phyloP scores from a whole-genome alignment of 2,329 filamentous ascomycete genomes.

The Ophiostoma sp. region DNA sequence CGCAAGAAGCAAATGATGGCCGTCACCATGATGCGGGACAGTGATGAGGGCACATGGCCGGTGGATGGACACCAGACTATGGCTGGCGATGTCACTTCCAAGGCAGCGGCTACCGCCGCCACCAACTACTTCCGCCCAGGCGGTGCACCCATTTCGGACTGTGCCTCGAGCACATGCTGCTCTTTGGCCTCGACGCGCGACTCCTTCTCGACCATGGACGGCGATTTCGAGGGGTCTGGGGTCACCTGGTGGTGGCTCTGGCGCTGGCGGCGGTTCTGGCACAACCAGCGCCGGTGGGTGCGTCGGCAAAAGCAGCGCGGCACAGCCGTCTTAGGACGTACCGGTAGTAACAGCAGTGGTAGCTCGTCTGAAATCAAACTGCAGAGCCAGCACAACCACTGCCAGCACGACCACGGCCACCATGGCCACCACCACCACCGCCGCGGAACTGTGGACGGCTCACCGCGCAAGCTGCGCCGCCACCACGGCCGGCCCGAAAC shows the following conservation, averaged over 20 bases:
- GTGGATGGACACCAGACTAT: neutral
- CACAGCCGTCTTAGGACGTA: neutral
- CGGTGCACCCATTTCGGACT: constrained; percentile 18
- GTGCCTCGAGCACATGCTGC: constrained; percentile 27
- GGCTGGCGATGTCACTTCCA: neutral
- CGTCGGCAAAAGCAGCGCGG: constrained; percentile 16
- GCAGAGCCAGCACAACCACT: constrained; percentile 17
- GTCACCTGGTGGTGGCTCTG: constrained; percentile 28
- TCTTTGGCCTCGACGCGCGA: constrained; percentile 20
- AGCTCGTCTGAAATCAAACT: neutral
- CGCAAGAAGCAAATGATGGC: constrained; percentile 25
- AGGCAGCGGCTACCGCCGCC: neutral
- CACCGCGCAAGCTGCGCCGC: constrained; percentile 25
- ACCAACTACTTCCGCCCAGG: constrained; percentile 9
- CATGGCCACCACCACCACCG: constrained; percentile 25
- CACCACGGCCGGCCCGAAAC: constrained; percentile 21
- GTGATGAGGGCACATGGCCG: neutral
- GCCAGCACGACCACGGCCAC: constrained; percentile 24
- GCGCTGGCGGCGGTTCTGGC: constrained; percentile 26
- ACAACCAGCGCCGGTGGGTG: constrained; percentile 20
- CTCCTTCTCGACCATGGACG: constrained; percentile 19
- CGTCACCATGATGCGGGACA: constrained; percentile 20
- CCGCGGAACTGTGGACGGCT: neutral
- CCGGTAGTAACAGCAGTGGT: neutral
- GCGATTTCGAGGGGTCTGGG: constrained; percentile 25